Evolutionary conservation across 2,329 filamentous ascomycete species (phyloP).

Genomic region (Neurospora sp.): DNA sequence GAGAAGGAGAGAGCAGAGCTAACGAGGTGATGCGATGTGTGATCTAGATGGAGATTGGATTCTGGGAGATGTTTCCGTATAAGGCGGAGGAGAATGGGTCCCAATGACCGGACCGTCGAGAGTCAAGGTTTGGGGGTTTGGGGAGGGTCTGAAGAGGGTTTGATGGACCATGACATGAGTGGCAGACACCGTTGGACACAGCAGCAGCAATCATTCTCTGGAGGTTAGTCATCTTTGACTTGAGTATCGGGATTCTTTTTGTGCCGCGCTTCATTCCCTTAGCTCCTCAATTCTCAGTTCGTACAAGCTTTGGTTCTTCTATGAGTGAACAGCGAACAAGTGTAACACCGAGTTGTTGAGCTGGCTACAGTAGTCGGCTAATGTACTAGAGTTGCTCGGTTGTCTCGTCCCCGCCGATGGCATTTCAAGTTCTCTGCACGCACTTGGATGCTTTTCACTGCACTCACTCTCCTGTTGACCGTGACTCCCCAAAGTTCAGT

Average conservation of each 20-base stretch:
- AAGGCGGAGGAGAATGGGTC: neutral
- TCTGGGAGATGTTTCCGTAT: conserved; percentile 55
- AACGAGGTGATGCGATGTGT: conserved; percentile 6
- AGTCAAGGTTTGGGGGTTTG: neutral
- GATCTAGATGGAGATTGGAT: conserved; percentile 59
- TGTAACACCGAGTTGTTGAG: neutral
- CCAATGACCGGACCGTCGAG: conserved; percentile 3
- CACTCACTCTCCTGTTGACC: neutral
- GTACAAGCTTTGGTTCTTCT: neutral
- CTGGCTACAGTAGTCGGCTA: neutral
- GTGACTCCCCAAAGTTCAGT: neutral
- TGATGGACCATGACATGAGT: neutral
- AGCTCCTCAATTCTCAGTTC: neutral
- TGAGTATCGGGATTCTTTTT: neutral
- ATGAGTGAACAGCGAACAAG: neutral
- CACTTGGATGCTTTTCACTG: neutral
- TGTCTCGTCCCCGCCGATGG: neutral
- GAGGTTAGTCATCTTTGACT: neutral
- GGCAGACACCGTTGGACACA: neutral
- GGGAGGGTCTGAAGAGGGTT: conserved; percentile 5
- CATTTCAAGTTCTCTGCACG: neutral
- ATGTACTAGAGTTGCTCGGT: neutral
- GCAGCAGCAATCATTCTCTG: neutral
- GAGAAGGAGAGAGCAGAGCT: neutral
- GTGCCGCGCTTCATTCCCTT: neutral